phyloP scores from a whole-genome alignment of 176 grass and related monocot species.

The Avena atlantica region DNA sequence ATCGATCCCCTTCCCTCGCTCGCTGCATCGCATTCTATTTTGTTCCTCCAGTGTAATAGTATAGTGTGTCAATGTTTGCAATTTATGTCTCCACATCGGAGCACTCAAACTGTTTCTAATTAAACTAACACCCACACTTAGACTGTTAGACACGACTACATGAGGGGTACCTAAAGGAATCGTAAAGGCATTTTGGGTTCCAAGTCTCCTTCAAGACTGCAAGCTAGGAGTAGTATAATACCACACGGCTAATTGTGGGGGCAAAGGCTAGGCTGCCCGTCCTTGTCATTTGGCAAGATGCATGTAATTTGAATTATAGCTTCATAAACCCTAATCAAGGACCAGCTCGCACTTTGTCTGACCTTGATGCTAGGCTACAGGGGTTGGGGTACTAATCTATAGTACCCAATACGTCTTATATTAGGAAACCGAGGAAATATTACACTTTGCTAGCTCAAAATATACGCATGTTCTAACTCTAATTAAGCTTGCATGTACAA shows the following conservation, averaged over 20 bases:
- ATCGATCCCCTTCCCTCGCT: too few relatives aligned
- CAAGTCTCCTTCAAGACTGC: background rate
- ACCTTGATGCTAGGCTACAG: background rate
- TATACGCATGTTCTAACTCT: too few relatives aligned
- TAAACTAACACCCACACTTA: background rate
- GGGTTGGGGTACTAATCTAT: too few relatives aligned
- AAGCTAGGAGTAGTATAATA: background rate
- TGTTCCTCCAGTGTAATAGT: too few relatives aligned
- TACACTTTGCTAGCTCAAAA: too few relatives aligned
- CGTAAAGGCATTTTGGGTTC: background rate
- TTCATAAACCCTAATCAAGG: background rate
- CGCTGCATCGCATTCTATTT: too few relatives aligned
- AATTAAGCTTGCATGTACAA: too few relatives aligned
- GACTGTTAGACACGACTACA: background rate
- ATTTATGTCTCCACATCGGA: background rate
- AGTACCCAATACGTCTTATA: too few relatives aligned
- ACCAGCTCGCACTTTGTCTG: background rate
- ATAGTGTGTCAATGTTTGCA: background rate
- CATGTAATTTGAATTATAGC: background rate
- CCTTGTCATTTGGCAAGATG: background rate
- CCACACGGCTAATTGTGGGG: background rate
- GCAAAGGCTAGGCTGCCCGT: background rate
- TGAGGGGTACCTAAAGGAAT: background rate
- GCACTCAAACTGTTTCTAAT: background rate
- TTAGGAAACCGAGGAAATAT: too few relatives aligned